Evolutionary conservation across 371 early-diverging fungal species (phyloP).

Genomic region (Mucor saturninus): DNA sequence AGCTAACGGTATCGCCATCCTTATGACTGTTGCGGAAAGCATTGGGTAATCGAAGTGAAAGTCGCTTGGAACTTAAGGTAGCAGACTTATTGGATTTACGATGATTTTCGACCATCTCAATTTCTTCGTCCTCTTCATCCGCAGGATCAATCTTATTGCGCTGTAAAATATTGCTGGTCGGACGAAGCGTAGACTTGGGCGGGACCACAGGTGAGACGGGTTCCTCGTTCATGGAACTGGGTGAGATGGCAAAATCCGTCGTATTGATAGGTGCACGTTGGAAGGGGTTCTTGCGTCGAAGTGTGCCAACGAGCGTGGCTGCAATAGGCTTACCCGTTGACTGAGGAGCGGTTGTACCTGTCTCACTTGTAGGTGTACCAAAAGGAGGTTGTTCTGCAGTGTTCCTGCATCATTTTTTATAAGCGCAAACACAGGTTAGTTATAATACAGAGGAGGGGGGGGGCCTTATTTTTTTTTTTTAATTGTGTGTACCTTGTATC

Average conservation of each 20-base stretch:
- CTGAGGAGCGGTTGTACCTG: conserved; percentile 5
- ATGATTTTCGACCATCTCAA: background rate
- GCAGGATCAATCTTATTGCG: conserved; percentile 40
- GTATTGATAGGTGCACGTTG: conserved; percentile 28
- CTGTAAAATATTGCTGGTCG: conserved; percentile 27
- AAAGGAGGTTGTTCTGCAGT: conserved; percentile 8
- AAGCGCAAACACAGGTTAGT: too few relatives aligned
- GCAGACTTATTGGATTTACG: conserved; percentile 19
- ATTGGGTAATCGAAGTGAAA: conserved; percentile 47
- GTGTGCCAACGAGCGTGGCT: conserved; percentile 35
- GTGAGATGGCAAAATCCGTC: conserved; percentile 22
- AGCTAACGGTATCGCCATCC: conserved; percentile 8
- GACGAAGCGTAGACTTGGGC: conserved; percentile 37
- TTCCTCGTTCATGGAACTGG: conserved; percentile 17
- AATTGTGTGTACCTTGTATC: conserved; percentile 15
- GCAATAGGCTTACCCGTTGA: conserved; percentile 14
- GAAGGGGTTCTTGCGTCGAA: conserved; percentile 50
- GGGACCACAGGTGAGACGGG: conserved; percentile 23
- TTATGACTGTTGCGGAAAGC: conserved; percentile 20
- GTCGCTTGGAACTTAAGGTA: conserved; percentile 34
- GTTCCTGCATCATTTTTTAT: conserved; percentile 14
- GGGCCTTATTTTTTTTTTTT: background rate
- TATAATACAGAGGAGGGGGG: too few relatives aligned
- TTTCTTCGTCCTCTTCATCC: conserved; percentile 10
- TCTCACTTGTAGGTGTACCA: background rate